phyloP scores from a whole-genome alignment of 495 filamentous ascomycete species.

The Chaetomium cochliodes region DNA sequence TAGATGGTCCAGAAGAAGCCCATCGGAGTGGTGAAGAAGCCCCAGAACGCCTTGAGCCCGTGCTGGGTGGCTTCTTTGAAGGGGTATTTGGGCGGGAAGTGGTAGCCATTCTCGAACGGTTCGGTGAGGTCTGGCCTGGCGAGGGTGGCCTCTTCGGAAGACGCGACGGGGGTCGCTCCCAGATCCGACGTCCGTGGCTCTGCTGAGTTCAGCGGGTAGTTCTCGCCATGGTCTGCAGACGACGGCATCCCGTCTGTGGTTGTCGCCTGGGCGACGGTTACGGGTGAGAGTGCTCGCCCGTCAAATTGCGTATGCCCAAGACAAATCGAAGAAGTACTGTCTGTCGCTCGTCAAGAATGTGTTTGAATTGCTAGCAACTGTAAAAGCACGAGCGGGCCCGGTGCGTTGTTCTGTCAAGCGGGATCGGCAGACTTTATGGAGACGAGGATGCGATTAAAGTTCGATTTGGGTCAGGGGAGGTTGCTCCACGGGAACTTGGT shows the following conservation, averaged over 20 bases:
- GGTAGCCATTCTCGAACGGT: constrained; percentile 59
- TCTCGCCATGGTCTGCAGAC: neutral
- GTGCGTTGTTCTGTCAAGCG: constrained; percentile 32
- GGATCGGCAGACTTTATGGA: constrained; percentile 11
- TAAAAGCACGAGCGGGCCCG: constrained; percentile 48
- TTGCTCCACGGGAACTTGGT: neutral
- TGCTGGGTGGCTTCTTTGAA: constrained; percentile 58
- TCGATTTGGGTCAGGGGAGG: neutral
- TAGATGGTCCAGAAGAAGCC: constrained; percentile 77
- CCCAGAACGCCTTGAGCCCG: constrained; percentile 56
- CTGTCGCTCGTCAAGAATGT: constrained; percentile 52
- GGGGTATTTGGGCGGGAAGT: constrained; percentile 66
- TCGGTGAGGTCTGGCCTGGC: constrained; percentile 18
- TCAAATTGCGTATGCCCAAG: constrained; percentile 9
- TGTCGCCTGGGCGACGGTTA: neutral
- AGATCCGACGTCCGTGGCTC: neutral
- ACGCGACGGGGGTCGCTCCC: neutral
- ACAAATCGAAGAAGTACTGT: constrained; percentile 33
- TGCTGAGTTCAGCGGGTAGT: neutral
- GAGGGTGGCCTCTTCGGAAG: constrained; percentile 15
- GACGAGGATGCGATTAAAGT: neutral
- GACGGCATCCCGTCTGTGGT: too few relatives aligned
- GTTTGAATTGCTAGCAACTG: constrained; percentile 21
- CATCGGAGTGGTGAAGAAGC: constrained; percentile 58
- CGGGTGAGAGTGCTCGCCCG: neutral